These are phyloP conservation scores for Metschnikowia proteae DNA, from an alignment of 805 yeast genomes.

Conservation along the genomic window DNA sequence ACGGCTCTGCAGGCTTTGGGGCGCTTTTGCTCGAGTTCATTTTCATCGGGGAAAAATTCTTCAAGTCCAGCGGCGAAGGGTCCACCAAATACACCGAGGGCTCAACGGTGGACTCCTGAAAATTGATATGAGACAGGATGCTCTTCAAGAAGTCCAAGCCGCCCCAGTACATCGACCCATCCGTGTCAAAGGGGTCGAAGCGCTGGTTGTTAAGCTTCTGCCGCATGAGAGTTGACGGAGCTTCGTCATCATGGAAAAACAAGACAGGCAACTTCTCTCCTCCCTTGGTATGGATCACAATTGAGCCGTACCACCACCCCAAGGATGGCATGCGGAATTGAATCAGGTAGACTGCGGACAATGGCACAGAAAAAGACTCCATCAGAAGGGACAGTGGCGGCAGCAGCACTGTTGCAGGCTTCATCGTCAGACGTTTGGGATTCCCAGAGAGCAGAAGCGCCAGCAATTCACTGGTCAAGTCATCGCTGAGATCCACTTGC, in stretches of 20 bases:
- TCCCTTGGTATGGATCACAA: slow-evolving; percentile 66
- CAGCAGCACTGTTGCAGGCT: slow-evolving; percentile 35
- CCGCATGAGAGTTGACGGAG: slow-evolving; percentile 65
- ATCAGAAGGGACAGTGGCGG: slow-evolving; percentile 41
- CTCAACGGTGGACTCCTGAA: slow-evolving; percentile 70
- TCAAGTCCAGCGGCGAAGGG: slow-evolving; percentile 65
- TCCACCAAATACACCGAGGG: slow-evolving; percentile 71
- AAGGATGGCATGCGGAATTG: slow-evolving; percentile 80
- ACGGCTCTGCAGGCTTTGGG: slow-evolving; percentile 15
- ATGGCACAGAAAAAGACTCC: slow-evolving; percentile 49
- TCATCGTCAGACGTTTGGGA: slow-evolving; percentile 1
- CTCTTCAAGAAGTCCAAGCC: slow-evolving; percentile 70
- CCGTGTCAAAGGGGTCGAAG: slow-evolving; percentile 70
- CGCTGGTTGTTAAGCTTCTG: slow-evolving; percentile 56
- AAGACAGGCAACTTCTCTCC: slow-evolving; percentile 73
- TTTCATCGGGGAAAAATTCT: slow-evolving; percentile 47
- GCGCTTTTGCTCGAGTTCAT: slow-evolving; percentile 6
- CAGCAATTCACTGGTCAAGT: slow-evolving; percentile 19
- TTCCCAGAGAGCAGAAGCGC: slow-evolving; percentile 18
- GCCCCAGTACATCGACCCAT: slow-evolving; percentile 76
- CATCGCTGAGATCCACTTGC: slow-evolving; percentile 37
- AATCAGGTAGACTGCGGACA: slow-evolving; percentile 65
- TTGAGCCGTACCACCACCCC: slow-evolving; percentile 91
- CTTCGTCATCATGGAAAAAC: slow-evolving; percentile 89
- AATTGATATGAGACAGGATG: slow-evolving; percentile 51